Evolutionary conservation across 2,329 filamentous ascomycete species (phyloP), one percentile per base, ranked within the genome.

Genomic region (Epichloe aotearoae): DNA sequence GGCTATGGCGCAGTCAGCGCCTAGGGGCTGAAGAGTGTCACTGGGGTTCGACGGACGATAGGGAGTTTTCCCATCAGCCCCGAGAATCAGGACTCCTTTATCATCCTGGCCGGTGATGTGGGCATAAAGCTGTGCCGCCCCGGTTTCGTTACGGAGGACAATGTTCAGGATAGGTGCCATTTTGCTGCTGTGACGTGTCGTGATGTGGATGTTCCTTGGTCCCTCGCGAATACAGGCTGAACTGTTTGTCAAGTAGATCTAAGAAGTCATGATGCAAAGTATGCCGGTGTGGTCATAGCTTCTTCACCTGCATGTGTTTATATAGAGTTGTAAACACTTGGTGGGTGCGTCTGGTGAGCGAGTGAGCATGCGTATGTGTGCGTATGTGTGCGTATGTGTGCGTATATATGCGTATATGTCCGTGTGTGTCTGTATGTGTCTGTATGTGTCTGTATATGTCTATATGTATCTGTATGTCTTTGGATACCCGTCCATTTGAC

Each of bases 31-130:
- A 26, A 76, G 71, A 11, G 73, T 70, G 3, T 64, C 58, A 1
- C 70, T 61, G 0, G 84, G 83, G 5, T 79, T 82, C 0, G 64
- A 60, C 1, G 86, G 86, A 54, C 77, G 82, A 66, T 86, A 84
- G 4, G 77, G 66, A 5, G 80, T 84, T 50, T 69, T 67, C 45
- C 85, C 85, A 59, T 89, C 84, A 14, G 82, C 69, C 57, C 77
- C 70, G 26, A 89, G 70, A 42, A 89, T 70, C 53, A 83, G 74
- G 19, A 82, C 71, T 14, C 72, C 72, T 58, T 79, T 77, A 61
- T 76, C 73, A 17, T 77, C 76, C 36, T 55, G 58, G 19, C 86
- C 86, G 1, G 82, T 89, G 59, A 93, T 76, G 63, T 86, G 84
- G 19, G 81, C 84, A 59, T 79, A 88, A 33, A 70, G 60, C 46